Conservation (phyloP, 208 protist species). For the Hexamita inflata region DNA sequence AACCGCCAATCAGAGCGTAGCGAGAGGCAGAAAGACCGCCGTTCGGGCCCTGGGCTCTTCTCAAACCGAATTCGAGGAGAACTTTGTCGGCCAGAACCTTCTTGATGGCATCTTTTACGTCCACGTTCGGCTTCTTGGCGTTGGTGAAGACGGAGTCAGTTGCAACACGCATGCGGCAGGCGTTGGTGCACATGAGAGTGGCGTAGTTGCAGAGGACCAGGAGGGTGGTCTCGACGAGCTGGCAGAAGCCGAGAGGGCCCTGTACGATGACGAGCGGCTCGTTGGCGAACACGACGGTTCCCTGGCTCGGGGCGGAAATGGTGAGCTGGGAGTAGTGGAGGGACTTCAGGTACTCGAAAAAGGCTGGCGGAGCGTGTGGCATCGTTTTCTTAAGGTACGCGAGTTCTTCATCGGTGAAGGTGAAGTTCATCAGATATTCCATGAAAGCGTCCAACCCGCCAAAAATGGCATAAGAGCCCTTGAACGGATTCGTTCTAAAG, state of each 20-base stretch:
- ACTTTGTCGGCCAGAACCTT: constrained; percentile 34
- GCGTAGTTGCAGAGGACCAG: constrained; percentile 57
- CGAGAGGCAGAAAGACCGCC: constrained; percentile 62
- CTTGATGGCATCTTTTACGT: constrained; percentile 32
- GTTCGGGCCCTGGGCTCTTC: constrained; percentile 65
- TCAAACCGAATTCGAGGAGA: constrained; percentile 69
- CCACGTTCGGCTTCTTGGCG: not conserved
- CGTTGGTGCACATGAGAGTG: constrained; percentile 62
- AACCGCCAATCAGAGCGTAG: constrained; percentile 66
- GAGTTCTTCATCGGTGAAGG: constrained; percentile 45
- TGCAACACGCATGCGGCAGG: constrained; percentile 45
- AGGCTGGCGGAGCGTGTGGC: constrained; percentile 27
- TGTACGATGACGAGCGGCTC: constrained; percentile 58
- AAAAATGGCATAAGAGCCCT: constrained; percentile 61
- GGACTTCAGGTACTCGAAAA: constrained; percentile 34
- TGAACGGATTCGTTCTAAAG: constrained; percentile 65
- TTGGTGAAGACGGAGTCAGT: not conserved
- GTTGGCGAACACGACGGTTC: constrained; percentile 56
- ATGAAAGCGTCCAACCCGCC: constrained; percentile 54
- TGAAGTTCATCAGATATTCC: constrained; percentile 44
- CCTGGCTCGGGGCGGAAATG: constrained; percentile 41
- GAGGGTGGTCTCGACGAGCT: constrained; percentile 61
- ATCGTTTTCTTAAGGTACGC: constrained; percentile 39
- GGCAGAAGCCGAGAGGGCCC: constrained; percentile 56
- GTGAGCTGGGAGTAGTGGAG: constrained; percentile 43